Evolutionary conservation across 192 early-diverging fungal genomes (phyloP), one percentile per base, ranked within the genome.

Genomic region (Backusella liffmaniae): DNA sequence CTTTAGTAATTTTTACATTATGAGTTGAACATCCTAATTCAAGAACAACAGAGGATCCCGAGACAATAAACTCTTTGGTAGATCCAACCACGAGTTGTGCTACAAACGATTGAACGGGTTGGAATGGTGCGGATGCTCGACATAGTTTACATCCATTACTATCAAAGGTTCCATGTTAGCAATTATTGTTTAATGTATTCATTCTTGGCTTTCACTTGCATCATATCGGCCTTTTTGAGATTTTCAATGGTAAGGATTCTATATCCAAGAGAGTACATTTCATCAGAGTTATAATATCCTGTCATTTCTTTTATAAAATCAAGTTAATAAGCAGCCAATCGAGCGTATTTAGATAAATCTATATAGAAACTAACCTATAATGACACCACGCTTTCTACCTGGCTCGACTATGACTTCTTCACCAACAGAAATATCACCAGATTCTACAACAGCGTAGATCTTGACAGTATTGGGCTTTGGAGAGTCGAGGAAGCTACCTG

Each of bases 51-150:
- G 93, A 91, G 62, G 92, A 94, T 65, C 98, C 98, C 26, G 92
- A 90, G 15, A 96, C 98, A 32, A 99, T 90, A 4, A 95, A 96
- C 32, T 94, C 90, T 44, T 88, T 87, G 29, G 94, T 86, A 69
- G 98, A 96, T 90, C 98, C 97, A 30, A 96, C 94, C 15, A 97
- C 91, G 46, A 98, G 92, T 79, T 95, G 93, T 18, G 93, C 94
- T 10, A 86, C 82, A 73, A 99, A 94, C 32, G 89, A 81, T n/a
- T 84, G 86, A 18, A 93, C 89, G 2, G 95, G 87, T 26, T 91
- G 92, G 8, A 99, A 87, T 13, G 95, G 93, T 5, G 75, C 37
- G 13, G 78, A 78, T 13, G 89, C 88, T 32, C 86, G 80, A 74
- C 96, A 99, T 10, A 97, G 80, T 4, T 98, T 92, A 2, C 92